These are phyloP conservation scores for Cymbopogon citratus DNA, from an alignment of 176 grass and related monocot genomes.

Conservation along the genomic window DNA sequence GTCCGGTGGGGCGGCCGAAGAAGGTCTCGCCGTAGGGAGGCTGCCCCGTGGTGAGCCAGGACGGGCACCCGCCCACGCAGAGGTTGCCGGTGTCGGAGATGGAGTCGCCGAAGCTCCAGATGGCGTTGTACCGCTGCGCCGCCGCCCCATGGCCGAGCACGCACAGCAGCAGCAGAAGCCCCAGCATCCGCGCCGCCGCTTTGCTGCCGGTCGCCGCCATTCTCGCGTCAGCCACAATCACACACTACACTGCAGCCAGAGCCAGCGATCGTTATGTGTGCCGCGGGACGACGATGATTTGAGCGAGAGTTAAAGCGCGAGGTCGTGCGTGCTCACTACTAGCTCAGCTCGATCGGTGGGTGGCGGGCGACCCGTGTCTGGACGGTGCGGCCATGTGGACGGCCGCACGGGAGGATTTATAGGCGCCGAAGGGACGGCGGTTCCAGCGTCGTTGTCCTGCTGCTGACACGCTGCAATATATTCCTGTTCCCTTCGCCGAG, in stretches of 20 bases:
- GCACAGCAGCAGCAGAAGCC: background rate
- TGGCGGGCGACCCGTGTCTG: background rate
- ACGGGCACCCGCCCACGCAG: background rate
- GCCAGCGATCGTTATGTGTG: background rate
- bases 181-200: background rate
- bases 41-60: background rate
- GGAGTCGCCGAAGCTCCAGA: background rate
- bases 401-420: conserved; percentile 27
- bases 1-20: background rate
- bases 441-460: conserved; percentile 2
- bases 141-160: background rate
- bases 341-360: background rate
- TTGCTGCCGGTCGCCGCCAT: background rate
- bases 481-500: background rate
- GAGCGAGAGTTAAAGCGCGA: background rate
- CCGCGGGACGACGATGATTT: background rate
- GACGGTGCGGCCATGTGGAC: conserved; percentile 17
- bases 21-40: background rate
- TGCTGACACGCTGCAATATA: background rate
- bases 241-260: too few species aligned
- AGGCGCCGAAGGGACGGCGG: background rate
- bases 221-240: background rate
- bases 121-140: background rate
- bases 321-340: background rate
- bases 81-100: background rate